phyloP scores from a whole-genome alignment of 2,329 filamentous ascomycete genomes.

The Pseudogymnoascus sp. region DNA sequence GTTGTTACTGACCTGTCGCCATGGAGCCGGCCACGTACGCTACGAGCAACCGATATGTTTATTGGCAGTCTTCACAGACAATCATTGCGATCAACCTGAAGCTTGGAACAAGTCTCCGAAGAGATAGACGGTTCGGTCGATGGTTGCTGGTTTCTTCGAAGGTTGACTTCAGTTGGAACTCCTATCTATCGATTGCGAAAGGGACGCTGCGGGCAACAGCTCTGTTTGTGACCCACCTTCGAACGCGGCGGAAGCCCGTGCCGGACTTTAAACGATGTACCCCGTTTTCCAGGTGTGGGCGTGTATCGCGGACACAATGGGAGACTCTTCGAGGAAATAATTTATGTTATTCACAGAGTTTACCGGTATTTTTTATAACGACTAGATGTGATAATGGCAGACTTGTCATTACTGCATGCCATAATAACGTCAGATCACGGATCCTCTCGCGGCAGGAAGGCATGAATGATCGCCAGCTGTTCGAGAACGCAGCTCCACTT shows the following conservation, averaged over 20 bases:
- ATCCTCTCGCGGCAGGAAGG: neutral
- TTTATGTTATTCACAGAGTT: neutral
- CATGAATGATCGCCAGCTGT: slow-evolving; percentile 2
- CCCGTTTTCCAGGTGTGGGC: slow-evolving; percentile 5
- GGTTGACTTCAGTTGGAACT: neutral
- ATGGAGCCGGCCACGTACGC: slow-evolving; percentile 4
- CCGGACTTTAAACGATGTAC: slow-evolving; percentile 1
- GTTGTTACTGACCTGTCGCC: slow-evolving; percentile 11
- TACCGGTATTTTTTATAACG: neutral
- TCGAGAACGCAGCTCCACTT: neutral
- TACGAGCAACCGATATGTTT: slow-evolving; percentile 1
- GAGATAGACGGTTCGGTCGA: neutral
- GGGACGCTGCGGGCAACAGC: slow-evolving; percentile 4
- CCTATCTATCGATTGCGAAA: slow-evolving; percentile 7
- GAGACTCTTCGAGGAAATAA: neutral
- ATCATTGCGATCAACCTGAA: slow-evolving; percentile 7
- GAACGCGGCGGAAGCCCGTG: neutral
- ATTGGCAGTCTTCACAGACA: neutral
- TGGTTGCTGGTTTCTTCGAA: neutral
- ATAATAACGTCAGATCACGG: neutral
- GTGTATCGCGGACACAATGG: neutral
- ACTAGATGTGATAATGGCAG: neutral
- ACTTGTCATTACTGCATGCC: neutral
- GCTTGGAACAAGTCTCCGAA: neutral
- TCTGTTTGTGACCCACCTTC: slow-evolving; percentile 2